Evolutionary conservation across 2,329 filamentous ascomycete genomes (phyloP).

Genomic region (Clonostachys byssicola): DNA sequence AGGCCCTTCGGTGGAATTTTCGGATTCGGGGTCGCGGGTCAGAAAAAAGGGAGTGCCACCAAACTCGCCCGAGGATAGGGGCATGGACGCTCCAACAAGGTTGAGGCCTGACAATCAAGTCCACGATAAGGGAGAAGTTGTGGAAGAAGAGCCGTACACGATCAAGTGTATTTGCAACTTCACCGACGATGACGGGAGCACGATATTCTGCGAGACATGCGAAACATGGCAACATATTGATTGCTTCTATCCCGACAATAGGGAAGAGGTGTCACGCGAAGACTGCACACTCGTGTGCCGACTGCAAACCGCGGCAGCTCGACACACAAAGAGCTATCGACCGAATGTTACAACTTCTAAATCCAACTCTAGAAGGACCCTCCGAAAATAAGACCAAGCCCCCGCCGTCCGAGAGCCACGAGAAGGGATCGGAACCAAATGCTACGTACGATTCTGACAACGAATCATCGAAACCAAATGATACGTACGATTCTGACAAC

Average conservation of each 20-base stretch:
- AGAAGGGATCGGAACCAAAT: conserved; percentile 78
- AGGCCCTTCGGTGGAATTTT: no score
- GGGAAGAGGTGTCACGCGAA: conserved; percentile 65
- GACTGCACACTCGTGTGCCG: conserved; percentile 78
- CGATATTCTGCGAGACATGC: conserved; percentile 92
- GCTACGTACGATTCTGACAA: conserved; percentile 17
- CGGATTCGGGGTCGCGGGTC: no score
- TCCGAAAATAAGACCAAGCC: conserved; percentile 71
- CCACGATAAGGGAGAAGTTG: conserved; percentile 40
- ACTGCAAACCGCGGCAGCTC: conserved; percentile 76
- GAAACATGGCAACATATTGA: conserved; percentile 98
- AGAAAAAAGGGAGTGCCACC: no score
- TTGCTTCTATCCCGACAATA: conserved; percentile 82
- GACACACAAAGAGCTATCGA: conserved; percentile 73
- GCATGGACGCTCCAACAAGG: no score
- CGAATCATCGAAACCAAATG: no score
- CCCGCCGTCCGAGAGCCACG: conserved; percentile 74
- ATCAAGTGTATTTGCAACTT: conserved; percentile 98
- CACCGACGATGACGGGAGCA: conserved; percentile 93
- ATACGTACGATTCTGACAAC: not conserved
- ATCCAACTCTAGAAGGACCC: conserved; percentile 35
- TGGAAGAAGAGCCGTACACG: conserved; percentile 78
- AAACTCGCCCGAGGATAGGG: no score
- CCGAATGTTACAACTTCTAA: conserved; percentile 57
- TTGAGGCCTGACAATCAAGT: no score